phyloP scores from a whole-genome alignment of 2,329 filamentous ascomycete species.

The Truncatella angustata region DNA sequence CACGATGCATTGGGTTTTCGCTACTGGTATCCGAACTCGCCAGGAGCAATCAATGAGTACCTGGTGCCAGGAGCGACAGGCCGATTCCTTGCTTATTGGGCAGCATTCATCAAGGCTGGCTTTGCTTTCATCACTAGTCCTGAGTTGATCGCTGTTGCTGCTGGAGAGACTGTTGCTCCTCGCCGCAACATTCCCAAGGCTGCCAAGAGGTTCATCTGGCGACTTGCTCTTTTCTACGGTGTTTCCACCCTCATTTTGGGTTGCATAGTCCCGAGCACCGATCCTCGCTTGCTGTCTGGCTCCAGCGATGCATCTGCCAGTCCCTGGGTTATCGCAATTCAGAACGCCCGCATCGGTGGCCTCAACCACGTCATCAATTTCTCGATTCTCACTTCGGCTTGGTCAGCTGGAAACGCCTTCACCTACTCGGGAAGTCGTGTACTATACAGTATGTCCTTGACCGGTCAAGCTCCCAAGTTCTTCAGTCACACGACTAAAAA shows the following conservation, averaged over 20 bases:
- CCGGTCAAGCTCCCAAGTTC: conserved; percentile 61
- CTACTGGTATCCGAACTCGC: conserved; percentile 42
- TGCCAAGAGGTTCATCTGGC: conserved; percentile 59
- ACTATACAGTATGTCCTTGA: conserved; percentile 65
- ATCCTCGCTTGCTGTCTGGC: conserved; percentile 56
- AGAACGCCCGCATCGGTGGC: conserved; percentile 59
- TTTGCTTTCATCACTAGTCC: conserved; percentile 63
- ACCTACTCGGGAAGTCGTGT: conserved; percentile 68
- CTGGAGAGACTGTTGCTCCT: conserved; percentile 63
- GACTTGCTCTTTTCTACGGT: conserved; percentile 63
- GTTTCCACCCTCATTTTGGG: conserved; percentile 61
- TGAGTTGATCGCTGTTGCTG: conserved; percentile 63
- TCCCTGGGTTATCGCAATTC: conserved; percentile 67
- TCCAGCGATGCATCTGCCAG: conserved; percentile 60
- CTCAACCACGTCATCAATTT: conserved; percentile 68
- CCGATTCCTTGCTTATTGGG: conserved; percentile 58
- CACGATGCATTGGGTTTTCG: conserved; percentile 48
- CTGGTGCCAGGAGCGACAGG: conserved; percentile 44
- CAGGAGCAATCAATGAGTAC: conserved; percentile 45
- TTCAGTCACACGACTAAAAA: conserved; percentile 59
- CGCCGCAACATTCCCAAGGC: conserved; percentile 66
- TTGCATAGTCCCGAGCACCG: conserved; percentile 63
- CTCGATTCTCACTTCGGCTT: conserved; percentile 64
- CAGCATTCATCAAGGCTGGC: conserved; percentile 53
- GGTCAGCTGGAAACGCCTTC: conserved; percentile 60